Evolutionary conservation across 1,284 basidiomycete species (phyloP), one percentile per base, ranked within the genome.

Genomic region (Rhodotorula sp.): DNA sequence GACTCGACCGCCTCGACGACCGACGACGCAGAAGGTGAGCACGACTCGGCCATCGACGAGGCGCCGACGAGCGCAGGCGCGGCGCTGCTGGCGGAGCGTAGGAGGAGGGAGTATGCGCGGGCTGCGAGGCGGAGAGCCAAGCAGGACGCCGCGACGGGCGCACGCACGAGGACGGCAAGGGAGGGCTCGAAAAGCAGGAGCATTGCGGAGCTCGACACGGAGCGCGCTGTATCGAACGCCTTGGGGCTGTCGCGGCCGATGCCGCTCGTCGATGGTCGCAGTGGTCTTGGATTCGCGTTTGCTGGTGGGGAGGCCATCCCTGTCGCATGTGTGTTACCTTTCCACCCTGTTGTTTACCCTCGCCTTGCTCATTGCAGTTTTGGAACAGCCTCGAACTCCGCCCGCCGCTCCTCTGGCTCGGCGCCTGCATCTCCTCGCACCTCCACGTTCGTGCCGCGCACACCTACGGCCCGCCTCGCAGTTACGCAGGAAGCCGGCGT

Each of bases 1-100:
- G 62, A 64, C 54, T 64, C 62, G 54, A 64, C 62, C 41, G 62
- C 62, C 9, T 64, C 62, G 15, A 48, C 44, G 4, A 64, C 62
- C 29, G 62, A 62, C 50, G 62, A 64, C 27, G 62, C 62, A 12
- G 62, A 48, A 54, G 44, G 54, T 44, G 62, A 57, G 41, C 41
- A 44, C 34, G 62, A 64, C 32, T 39, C 13, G 19, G 29, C 54
- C 27, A 29, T 36, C 9, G 54, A 25, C 15, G 32, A 32, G 25
- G 41, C n/a, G n/a, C n/a, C n/a, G 15, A 34, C 32, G 15, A 25
- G 37, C 50, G 13, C 32, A 22, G 53, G n/a, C 29, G 39, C 32
- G 39, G n/a, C 37, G n/a, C 39, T 44, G 2, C 21, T 63, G 2
- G n/a, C n/a, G 19, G 54, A 56, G 29, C 39, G 53, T 6, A 3